Conservation (phyloP, 768 basidiomycete species). For the Termitomyces sp. region DNA sequence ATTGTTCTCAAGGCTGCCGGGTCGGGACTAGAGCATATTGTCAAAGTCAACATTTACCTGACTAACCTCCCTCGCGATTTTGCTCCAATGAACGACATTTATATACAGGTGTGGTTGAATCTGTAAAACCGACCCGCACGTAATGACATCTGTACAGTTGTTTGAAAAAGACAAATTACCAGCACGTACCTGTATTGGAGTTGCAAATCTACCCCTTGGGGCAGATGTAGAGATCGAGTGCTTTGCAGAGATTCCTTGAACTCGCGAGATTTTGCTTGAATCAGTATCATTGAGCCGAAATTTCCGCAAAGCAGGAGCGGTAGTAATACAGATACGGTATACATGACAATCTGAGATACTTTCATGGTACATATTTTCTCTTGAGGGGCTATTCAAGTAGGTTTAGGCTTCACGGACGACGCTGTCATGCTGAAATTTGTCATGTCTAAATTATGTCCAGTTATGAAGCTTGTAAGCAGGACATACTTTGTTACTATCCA, state of each 20-base stretch:
- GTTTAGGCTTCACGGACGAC: constrained; percentile 18
- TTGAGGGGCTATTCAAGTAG: not conserved
- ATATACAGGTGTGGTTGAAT: constrained; percentile 25
- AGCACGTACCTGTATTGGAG: constrained; percentile 58
- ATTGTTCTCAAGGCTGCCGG: constrained; percentile 38
- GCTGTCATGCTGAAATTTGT: constrained; percentile 13
- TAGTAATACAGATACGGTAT: not conserved
- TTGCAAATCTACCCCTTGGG: constrained; percentile 47
- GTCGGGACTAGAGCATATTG: constrained; percentile 36
- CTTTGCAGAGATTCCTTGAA: constrained; percentile 38
- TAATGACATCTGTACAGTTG: constrained; percentile 31
- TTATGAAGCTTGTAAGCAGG: not conserved
- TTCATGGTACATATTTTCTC: not conserved
- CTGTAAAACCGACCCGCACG: not conserved
- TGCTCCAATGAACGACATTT: constrained; percentile 35
- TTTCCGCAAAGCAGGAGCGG: not conserved
- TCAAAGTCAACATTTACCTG: constrained; percentile 41
- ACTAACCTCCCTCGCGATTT: constrained; percentile 35
- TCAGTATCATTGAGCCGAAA: not conserved
- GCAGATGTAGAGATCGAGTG: constrained; percentile 63
- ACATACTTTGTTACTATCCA: constrained; percentile 34
- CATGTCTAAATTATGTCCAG: not conserved
- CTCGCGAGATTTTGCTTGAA: not conserved
- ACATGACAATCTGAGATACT: not conserved
- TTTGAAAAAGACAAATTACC: constrained; percentile 43